phyloP scores from a whole-genome alignment of 805 yeast genomes.

The Candida michaelii region DNA sequence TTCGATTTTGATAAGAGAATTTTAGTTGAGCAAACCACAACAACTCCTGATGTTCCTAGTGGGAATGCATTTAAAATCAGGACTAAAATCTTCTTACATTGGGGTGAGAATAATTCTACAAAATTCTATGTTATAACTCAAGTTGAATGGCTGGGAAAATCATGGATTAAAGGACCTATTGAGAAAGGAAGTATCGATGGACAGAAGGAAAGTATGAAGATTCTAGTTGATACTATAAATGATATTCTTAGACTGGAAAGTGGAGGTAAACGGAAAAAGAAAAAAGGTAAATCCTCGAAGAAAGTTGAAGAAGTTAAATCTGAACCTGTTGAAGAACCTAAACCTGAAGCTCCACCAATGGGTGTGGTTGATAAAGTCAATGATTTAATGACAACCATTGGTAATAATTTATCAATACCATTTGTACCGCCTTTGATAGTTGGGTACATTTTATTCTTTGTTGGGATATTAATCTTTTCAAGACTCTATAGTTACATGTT shows the following conservation, averaged over 20 bases:
- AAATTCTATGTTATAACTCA: conserved; percentile 51
- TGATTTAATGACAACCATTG: conserved; percentile 24
- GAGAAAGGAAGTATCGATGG: conserved; percentile 76
- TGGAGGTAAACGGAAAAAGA: conserved; percentile 11
- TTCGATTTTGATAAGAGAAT: conserved; percentile 49
- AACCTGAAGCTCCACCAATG: conserved; percentile 17
- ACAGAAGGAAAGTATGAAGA: conserved; percentile 58
- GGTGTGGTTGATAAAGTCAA: conserved; percentile 19
- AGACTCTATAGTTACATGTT: conserved; percentile 1
- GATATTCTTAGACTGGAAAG: conserved; percentile 24
- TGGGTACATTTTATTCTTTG: conserved; percentile 21
- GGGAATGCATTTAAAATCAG: conserved; percentile 66
- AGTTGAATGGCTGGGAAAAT: conserved; percentile 71
- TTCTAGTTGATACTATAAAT: conserved; percentile 48
- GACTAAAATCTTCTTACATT: conserved; percentile 56
- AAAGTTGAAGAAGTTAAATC: conserved; percentile 12
- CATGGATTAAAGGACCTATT: conserved; percentile 76
- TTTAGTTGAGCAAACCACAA: conserved; percentile 55
- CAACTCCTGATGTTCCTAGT: conserved; percentile 82
- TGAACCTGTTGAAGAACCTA: conserved; percentile 4
- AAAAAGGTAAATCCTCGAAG: conserved; percentile 15
- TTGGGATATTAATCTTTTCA: conserved; percentile 15
- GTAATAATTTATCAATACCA: conserved; percentile 28
- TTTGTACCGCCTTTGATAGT: conserved; percentile 19
- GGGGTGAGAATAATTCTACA: conserved; percentile 63